Base-by-base conservation (phyloP, 1,284 basidiomycete genomes). In the Papiliotrema terrestris region DNA sequence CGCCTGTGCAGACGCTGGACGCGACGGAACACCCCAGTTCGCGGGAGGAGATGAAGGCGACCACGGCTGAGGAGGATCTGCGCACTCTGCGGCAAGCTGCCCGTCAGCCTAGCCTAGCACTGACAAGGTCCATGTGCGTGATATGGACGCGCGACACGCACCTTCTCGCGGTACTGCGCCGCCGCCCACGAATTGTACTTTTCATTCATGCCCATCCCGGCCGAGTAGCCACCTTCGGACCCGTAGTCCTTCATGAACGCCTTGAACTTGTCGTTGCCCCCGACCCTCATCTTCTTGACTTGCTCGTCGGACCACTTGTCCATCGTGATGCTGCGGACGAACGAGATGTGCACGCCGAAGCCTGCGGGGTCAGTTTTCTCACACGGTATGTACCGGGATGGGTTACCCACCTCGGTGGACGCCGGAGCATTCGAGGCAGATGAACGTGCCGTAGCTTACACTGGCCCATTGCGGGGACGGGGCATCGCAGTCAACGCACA, bases 281-380 rank as follows among this genome's bases (percentile, higher is more conserved):
- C 91, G 44, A 90, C 89, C 83, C 88, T 85, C 90, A 97, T 95
- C 62, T 91, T 85, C 68, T 80, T 86, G 63, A 95, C 80, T 75
- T 97, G 92, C 52, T 92, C 89, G 39, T 86, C 84, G 56, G 90
- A 88, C 92, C 92, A 96, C 66, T 91, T 88, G 78, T 95, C 92
- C 92, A 96, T 96, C 54, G 91, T 93, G 65, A 91, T 84, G 47
- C 89, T 92, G 68, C 91, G 83, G 52, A 95, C 89, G 77, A 94
- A 94, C 70, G 89, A 92, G 38, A 71, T 74, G 57, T 75, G 68
- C 35, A 66, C 68, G 39, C 73, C 73, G 47, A 75, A 72, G 14
- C 73, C 72, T 70, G 36, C 43, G n/a, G 45, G 42, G 25, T 41
- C 23, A 26, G 37, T 9, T 35, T 17, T 20, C 15, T 36, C 38